Percentiles rank a stretch among this genome's conserved stretches.
Conservation (phyloP, 2,329 filamentous ascomycete species). For the Botrytis galanthina region DNA sequence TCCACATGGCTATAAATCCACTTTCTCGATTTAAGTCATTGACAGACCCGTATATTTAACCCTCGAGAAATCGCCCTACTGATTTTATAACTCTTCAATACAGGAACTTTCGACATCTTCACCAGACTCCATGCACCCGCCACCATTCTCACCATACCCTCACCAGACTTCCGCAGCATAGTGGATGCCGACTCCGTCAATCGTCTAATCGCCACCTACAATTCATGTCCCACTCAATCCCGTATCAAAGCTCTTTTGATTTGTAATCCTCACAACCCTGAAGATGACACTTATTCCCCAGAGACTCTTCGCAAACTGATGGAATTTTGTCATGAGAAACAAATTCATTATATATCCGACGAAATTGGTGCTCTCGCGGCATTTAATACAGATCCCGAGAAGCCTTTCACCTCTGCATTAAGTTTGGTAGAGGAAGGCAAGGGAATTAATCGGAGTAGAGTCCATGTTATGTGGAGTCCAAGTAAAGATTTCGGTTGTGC, state of each 20-base stretch:
- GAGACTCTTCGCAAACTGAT: no score
- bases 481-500: conserved; percentile 9
- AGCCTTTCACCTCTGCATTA: neutral
- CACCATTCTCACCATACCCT: no score
- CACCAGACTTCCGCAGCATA: neutral
- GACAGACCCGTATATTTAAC: neutral
- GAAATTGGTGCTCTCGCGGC: neutral
- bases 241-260: no score
- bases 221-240: no score
- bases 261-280: no score
- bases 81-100: neutral
- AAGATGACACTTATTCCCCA: no score
- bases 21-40: neutral
- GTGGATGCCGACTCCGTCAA: neutral
- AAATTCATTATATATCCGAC: no score
- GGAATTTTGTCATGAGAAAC: no score
- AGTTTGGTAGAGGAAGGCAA: neutral
- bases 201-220: neutral
- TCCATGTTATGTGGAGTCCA: neutral
- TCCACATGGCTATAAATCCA: neutral
- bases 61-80: neutral
- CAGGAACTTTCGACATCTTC: no score
- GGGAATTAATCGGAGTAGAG: neutral
- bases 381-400: neutral
- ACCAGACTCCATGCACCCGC: no score